Base-by-base conservation (phyloP, 306 rosid genomes). In the Lathyrus tuberosus region DNA sequence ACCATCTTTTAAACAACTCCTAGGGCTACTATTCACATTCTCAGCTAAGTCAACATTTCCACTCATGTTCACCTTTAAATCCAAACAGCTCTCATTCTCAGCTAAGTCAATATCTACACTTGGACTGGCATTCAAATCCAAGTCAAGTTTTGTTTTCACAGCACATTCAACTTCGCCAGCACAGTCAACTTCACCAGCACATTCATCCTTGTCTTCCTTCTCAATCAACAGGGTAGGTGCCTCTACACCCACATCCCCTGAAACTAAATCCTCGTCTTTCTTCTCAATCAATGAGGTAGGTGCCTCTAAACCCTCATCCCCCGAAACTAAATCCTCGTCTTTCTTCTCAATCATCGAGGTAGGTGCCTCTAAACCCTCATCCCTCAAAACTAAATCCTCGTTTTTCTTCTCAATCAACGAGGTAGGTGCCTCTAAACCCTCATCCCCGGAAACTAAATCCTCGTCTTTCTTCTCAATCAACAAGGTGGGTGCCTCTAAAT, bases 11-110 rank as follows among this genome's bases (percentile, higher is more conserved):
- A 49, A 82, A 62, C 60, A 52, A 76, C 74, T 77, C 47, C 33
- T 18, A 51, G 57, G 57, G 28, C 57, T 70, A 69, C 74, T 61
- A 62, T 71, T 74, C 66, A 14, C 83, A 76, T 69, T 66, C 80
- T 79, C 80, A 17, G 42, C 70, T 62, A 80, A 49, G 74, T 68
- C 85, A 81, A 69, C 81, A 66, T 69, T 63, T 15, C 60, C 83
- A 72, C 76, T 33, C 18, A 72, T 10, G 28, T 53, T 75, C 62
- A 42, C 59, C 26, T 70, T 41, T 62, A 62, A 74, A 80, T 66
- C 86, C 42, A 73, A 76, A 67, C 72, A 47, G 72, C 70, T 73
- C 73, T 22, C 83, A 75, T 67, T 64, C 79, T 79, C 79, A 22
- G 46, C 71, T 51, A 80, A 56, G 70, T 69, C 86, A 82, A 72